Evolutionary conservation across 345 rosid species (phyloP).

Genomic region (Salix exigua): DNA sequence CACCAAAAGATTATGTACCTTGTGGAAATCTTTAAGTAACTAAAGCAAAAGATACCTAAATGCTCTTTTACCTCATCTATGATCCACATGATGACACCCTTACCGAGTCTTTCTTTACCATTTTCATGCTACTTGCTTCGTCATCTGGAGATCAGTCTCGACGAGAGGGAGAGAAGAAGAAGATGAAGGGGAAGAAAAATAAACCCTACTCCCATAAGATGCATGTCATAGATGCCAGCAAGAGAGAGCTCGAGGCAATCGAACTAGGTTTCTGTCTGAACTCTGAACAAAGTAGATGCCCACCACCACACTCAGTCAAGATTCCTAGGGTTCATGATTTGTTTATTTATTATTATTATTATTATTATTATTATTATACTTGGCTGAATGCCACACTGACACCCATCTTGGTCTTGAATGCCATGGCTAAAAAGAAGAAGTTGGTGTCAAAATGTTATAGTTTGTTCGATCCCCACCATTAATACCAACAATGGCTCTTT

Average conservation of each 20-base stretch:
- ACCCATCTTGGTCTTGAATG: not conserved
- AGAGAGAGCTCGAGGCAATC: not conserved
- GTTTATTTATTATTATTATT: too few species aligned
- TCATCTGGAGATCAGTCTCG: conserved; percentile 9
- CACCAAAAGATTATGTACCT: not conserved
- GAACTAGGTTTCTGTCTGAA: not conserved
- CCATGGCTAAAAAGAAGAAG: not conserved
- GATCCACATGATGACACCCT: not conserved
- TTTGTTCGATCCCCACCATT: not conserved
- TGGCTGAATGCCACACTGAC: not conserved
- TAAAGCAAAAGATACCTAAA: conserved; percentile 11
- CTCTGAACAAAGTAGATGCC: conserved; percentile 9
- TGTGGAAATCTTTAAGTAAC: not conserved
- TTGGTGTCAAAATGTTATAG: not conserved
- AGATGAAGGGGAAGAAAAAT: too few species aligned
- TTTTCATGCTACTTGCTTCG: conserved; percentile 4
- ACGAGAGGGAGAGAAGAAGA: too few species aligned
- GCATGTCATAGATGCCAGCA: not conserved
- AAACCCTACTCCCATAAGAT: too few species aligned
- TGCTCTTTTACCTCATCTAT: not conserved
- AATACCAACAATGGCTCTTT: not conserved
- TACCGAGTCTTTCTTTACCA: not conserved
- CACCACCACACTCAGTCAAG: not conserved
- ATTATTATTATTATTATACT: too few species aligned
- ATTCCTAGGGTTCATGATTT: conserved; percentile 2